Evolutionary conservation across 768 basidiomycete genomes (phyloP).

Genomic region (Lactarius hengduanensis): DNA sequence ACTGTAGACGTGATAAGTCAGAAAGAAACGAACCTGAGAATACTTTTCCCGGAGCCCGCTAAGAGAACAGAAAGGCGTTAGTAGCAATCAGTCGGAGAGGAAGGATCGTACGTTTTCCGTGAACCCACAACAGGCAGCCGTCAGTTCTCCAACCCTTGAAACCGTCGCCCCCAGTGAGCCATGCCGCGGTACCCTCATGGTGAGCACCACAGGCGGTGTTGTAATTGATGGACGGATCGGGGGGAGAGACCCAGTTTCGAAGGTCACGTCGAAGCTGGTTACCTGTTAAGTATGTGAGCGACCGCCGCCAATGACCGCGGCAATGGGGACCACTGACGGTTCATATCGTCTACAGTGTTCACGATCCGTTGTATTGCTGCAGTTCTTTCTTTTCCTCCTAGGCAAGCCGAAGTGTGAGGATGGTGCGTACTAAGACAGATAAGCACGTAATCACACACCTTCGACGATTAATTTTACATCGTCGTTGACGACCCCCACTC

Average conservation of each 20-base stretch:
- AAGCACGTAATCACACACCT: not conserved
- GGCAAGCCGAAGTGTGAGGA: not conserved
- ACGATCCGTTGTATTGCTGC: not conserved
- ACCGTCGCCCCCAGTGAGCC: not conserved
- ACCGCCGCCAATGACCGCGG: not conserved
- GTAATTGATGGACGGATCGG: constrained; percentile 7
- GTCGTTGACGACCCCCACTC: not conserved
- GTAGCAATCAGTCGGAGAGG: not conserved
- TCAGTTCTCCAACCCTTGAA: not conserved
- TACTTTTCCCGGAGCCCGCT: constrained; percentile 19
- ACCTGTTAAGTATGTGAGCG: not conserved
- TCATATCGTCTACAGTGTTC: not conserved
- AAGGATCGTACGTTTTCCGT: constrained; percentile 1
- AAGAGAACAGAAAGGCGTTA: not conserved
- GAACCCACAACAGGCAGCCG: not conserved
- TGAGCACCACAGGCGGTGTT: not conserved
- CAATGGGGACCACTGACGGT: not conserved
- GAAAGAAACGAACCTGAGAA: not conserved
- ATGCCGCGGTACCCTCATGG: not conserved
- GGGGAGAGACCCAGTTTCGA: constrained; percentile 2
- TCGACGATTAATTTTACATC: not conserved
- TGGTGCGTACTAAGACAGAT: not conserved
- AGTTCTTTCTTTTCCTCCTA: not conserved
- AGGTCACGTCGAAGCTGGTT: not conserved
- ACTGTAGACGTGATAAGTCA: accelerated